Percentiles rank a stretch among this genome's conserved stretches.
Evolutionary conservation across 495 filamentous ascomycete species (phyloP).

Genomic region (Xylaria sp.): DNA sequence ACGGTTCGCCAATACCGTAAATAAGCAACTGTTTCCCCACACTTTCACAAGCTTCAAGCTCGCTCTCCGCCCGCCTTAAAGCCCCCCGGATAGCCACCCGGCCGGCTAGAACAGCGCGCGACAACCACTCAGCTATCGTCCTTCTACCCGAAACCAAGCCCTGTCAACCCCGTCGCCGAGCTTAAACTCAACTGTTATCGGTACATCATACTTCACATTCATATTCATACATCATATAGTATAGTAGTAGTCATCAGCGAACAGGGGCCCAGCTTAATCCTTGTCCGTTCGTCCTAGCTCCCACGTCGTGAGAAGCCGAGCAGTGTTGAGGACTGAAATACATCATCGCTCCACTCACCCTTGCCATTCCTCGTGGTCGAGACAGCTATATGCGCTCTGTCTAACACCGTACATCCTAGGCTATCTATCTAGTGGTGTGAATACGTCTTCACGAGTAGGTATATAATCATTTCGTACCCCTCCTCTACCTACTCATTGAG

Average conservation of each 20-base stretch:
- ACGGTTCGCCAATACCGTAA: neutral
- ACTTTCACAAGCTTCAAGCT: constrained; percentile 46
- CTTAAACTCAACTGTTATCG: constrained; percentile 29
- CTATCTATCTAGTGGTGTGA: neutral
- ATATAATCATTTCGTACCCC: constrained; percentile 25
- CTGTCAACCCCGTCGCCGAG: constrained; percentile 33
- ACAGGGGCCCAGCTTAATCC: constrained; percentile 8
- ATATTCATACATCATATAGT: constrained; percentile 25
- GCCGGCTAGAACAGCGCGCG: constrained; percentile 38
- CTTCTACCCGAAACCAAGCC: constrained; percentile 39
- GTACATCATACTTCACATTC: neutral
- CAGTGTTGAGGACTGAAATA: constrained; percentile 21
- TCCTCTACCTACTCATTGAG: constrained; percentile 6
- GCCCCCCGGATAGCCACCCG: constrained; percentile 25
- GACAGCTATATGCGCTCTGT: neutral
- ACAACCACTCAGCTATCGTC: constrained; percentile 41
- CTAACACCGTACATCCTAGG: constrained; percentile 3
- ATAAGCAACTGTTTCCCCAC: constrained; percentile 34
- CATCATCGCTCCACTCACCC: constrained; percentile 25
- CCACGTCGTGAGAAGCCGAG: constrained; percentile 21
- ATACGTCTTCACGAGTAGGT: constrained; percentile 1
- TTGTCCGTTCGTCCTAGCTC: constrained; percentile 22
- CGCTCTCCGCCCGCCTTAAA: constrained; percentile 27
- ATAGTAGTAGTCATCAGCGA: neutral
- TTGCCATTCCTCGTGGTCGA: constrained; percentile 13